Percentiles rank a stretch among this genome's conserved stretches.
phyloP scores from a whole-genome alignment of 2,329 filamentous ascomycete species.

The Neophaeococcomyces mojaviensis region DNA sequence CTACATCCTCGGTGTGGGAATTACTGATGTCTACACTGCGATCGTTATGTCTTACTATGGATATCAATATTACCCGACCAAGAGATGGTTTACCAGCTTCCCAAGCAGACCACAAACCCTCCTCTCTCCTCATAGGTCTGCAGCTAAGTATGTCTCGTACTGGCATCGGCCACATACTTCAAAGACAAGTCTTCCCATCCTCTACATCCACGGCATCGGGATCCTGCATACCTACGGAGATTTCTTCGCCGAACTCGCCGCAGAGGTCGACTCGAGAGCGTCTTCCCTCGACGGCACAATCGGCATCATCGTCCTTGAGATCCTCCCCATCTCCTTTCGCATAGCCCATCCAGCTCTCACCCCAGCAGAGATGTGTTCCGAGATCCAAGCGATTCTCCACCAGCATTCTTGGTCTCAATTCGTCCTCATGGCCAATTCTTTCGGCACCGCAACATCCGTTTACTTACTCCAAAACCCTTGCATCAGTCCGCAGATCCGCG shows the following conservation, averaged over 20 bases:
- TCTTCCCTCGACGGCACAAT: background rate
- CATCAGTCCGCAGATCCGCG: slow-evolving; percentile 41
- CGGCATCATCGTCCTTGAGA: slow-evolving; percentile 6
- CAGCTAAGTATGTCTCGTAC: slow-evolving; percentile 35
- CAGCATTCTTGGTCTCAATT: slow-evolving; percentile 52
- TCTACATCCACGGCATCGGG: slow-evolving; percentile 66
- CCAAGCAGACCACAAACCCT: background rate
- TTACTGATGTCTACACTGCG: slow-evolving; percentile 24
- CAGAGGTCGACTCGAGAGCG: slow-evolving; percentile 18
- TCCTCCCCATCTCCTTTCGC: slow-evolving; percentile 48
- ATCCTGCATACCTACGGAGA: slow-evolving; percentile 29
- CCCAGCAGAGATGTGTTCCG: slow-evolving; percentile 46
- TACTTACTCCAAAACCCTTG: slow-evolving; percentile 49
- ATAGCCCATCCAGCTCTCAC: slow-evolving; percentile 48
- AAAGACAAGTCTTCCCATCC: slow-evolving; percentile 44
- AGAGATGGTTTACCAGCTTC: background rate
- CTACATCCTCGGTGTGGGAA: slow-evolving; percentile 47
- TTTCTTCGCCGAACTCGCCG: background rate
- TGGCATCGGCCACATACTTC: slow-evolving; percentile 60
- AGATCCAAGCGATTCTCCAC: slow-evolving; percentile 51
- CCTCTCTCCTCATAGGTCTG: background rate
- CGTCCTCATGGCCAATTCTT: slow-evolving; percentile 56
- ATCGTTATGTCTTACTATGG: slow-evolving; percentile 41
- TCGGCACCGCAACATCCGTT: slow-evolving; percentile 56
- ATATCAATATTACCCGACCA: background rate